Evolutionary conservation across 495 filamentous ascomycete genomes (phyloP).

Genomic region (Niebla homalea): DNA sequence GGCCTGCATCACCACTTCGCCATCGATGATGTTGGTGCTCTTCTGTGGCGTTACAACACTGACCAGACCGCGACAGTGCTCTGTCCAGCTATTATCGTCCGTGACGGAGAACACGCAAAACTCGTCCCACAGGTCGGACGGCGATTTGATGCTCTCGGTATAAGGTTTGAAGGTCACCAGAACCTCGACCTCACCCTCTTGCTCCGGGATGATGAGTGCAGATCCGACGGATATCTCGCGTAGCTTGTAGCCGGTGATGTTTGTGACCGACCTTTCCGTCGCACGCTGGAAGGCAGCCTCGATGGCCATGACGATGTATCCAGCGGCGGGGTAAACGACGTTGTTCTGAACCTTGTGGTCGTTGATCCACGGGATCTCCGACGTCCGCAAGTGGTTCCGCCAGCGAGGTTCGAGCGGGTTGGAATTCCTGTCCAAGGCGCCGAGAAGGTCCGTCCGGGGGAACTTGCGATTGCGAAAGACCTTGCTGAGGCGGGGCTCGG

Average conservation of each 20-base stretch:
- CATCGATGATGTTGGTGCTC: background rate
- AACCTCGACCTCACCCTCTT: constrained; percentile 22
- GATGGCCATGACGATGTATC: constrained; percentile 41
- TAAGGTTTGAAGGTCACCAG: constrained; percentile 30
- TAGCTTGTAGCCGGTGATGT: constrained; percentile 14
- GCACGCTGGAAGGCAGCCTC: constrained; percentile 25
- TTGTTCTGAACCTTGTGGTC: constrained; percentile 18
- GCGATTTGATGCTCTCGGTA: constrained; percentile 24
- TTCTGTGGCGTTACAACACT: background rate
- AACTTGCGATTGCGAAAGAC: constrained; percentile 15
- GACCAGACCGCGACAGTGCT: constrained; percentile 26
- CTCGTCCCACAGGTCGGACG: constrained; percentile 29
- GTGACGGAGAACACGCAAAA: constrained; percentile 27
- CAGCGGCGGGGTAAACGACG: constrained; percentile 42
- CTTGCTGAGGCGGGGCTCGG: constrained; percentile 31
- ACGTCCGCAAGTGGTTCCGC: constrained; percentile 17
- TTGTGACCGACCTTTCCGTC: background rate
- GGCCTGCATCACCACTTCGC: background rate
- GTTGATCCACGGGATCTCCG: constrained; percentile 2
- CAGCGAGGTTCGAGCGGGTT: constrained; percentile 24
- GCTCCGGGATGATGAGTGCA: constrained; percentile 31
- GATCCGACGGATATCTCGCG: constrained; percentile 29
- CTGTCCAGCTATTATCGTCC: constrained; percentile 22
- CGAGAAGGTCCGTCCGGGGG: constrained; percentile 29
- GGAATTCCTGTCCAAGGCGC: constrained; percentile 15